Evolutionary conservation across 352 stramenopile species (phyloP), one percentile per base, ranked within the genome.

Genomic region (Phytopythium ostracodes): DNA sequence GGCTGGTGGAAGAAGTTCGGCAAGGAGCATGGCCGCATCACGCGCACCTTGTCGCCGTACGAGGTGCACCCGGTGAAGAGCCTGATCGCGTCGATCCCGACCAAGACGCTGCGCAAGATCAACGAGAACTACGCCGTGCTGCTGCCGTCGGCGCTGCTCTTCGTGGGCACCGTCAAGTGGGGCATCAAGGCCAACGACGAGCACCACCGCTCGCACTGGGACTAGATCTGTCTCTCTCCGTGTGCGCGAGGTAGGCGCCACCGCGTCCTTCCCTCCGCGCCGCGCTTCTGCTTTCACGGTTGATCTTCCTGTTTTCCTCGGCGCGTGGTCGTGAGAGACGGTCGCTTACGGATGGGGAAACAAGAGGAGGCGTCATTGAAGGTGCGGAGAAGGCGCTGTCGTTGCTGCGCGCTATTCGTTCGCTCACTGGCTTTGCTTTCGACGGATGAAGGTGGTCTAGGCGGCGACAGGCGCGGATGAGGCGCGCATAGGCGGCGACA

Each of bases 1-100:
- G 90, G 88, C 60, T 91, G 82, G 78, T 93, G 84, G 84, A 65
- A 64, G 64, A 93, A 93, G 76, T 79, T 87, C 63, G 76, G 66
- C 53, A 61, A 67, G 18, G 80, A 91, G 69, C 70, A 77, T 51
- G 81, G 81, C 57, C 81, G 81, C 63, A 67, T 87, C 44, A 79
- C 75, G 64, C 84, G 84, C 68, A 77, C 88, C 64, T 63, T 93
- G 57, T 91, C 81, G 54, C 84, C 84, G 40, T 81, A 88, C 61
- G 80, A 91, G 66, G 29, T 86, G 53, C 67, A 87, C 70, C 80
- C 81, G 6, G 71, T 93, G 42, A 75, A 77, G 65, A 83, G 72
- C 67, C 69, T 93, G 18, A 87, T 93, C 64, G 73, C 74, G 61
- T 81, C 84, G 49, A 77, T 89, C 50, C 84, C 84, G 36, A 71